Evolutionary conservation across 768 basidiomycete genomes (phyloP).

Genomic region (Hygrophorus pudorinus): DNA sequence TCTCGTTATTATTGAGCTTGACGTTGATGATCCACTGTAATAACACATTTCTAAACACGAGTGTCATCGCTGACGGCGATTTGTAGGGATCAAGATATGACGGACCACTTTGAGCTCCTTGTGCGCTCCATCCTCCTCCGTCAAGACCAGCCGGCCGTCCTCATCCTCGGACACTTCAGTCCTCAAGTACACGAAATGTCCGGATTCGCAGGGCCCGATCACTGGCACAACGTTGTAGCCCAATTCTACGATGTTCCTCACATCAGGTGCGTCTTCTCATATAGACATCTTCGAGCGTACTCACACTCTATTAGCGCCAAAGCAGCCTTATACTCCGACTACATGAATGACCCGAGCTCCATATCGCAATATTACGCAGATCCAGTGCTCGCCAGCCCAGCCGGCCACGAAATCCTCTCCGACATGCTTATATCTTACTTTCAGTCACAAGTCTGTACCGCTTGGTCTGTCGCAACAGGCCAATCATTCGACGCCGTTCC

Average conservation of each 20-base stretch:
- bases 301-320: conserved; percentile 39
- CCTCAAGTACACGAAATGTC: conserved; percentile 71
- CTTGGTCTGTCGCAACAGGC: conserved; percentile 71
- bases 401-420: conserved; percentile 80
- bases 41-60: no score
- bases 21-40: conserved; percentile 82
- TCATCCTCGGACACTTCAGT: conserved; percentile 92
- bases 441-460: conserved; percentile 78
- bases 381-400: conserved; percentile 66
- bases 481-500: conserved; percentile 51
- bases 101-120: conserved; percentile 86
- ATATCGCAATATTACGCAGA: conserved; percentile 70
- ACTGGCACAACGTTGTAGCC: conserved; percentile 82
- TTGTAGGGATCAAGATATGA: conserved; percentile 53
- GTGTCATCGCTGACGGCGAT: no score
- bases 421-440: conserved; percentile 90
- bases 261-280: conserved; percentile 29
- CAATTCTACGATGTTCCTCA: conserved; percentile 98
- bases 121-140: conserved; percentile 86
- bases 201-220: conserved; percentile 86
- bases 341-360: conserved; percentile 62
- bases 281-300: not conserved
- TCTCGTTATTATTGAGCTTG: conserved; percentile 92
- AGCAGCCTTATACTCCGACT: conserved; percentile 71
- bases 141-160: conserved; percentile 83